phyloP scores from a whole-genome alignment of 2,329 filamentous ascomycete species.

The Chalaropsis thielavioides region DNA sequence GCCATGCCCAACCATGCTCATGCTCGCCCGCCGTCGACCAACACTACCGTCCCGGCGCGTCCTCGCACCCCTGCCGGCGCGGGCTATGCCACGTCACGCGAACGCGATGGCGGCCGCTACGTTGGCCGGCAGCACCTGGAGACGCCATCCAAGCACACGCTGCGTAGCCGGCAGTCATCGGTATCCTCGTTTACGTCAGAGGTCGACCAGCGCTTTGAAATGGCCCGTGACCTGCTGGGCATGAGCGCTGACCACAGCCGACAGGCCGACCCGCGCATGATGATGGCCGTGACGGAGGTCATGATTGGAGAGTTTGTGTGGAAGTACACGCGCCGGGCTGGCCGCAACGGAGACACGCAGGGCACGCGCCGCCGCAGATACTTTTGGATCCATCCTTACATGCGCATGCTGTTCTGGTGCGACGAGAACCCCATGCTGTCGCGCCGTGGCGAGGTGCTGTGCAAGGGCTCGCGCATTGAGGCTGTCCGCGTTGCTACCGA shows the following conservation, averaged over 20 bases:
- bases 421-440: slow-evolving; percentile 70
- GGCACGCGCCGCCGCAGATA: slow-evolving; percentile 83
- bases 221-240: slow-evolving; percentile 41
- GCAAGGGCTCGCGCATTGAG: slow-evolving; percentile 89
- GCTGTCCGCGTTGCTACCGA: slow-evolving; percentile 83
- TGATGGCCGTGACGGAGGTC: slow-evolving; percentile 95
- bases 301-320: slow-evolving; percentile 99
- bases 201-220: slow-evolving; percentile 79
- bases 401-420: slow-evolving; percentile 91
- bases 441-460: slow-evolving; percentile 58
- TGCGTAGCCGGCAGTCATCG: slow-evolving; percentile 56
- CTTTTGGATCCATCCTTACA: slow-evolving; percentile 99
- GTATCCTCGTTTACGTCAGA: slow-evolving; percentile 93
- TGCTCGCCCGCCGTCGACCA: slow-evolving; percentile 46
- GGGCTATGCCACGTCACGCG: slow-evolving; percentile 30
- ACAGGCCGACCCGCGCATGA: slow-evolving; percentile 83
- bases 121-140: slow-evolving; percentile 8
- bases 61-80: slow-evolving; percentile 47
- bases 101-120: slow-evolving; percentile 9
- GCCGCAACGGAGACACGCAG: slow-evolving; percentile 66
- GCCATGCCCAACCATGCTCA: slow-evolving; percentile 31
- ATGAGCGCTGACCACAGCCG: slow-evolving; percentile 34
- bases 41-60: slow-evolving; percentile 30
- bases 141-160: slow-evolving; percentile 15
- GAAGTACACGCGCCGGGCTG: slow-evolving; percentile 95